Percentiles rank a stretch among this genome's conserved stretches.
These are phyloP conservation scores for Kentomonas sorsogonicus DNA, from an alignment of 208 protist genomes.

Conservation along the genomic window DNA sequence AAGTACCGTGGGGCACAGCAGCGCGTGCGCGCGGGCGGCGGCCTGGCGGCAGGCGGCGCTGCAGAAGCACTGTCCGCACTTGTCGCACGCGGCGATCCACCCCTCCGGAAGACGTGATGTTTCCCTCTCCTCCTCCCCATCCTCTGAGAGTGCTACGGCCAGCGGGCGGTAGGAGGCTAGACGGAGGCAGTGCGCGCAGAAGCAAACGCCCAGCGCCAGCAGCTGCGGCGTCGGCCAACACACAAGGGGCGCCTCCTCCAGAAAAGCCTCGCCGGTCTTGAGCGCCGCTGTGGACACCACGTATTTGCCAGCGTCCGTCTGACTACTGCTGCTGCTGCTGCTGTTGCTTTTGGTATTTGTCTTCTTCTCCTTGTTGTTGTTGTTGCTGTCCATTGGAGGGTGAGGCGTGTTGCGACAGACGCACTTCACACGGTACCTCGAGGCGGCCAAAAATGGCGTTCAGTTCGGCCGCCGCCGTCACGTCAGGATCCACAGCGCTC, in stretches of 20 bases:
- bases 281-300: slow-evolving; percentile 43
- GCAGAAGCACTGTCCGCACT: slow-evolving; percentile 61
- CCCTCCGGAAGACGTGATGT: slow-evolving; percentile 2
- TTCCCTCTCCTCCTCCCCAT: background rate
- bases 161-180: slow-evolving; percentile 11
- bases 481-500: slow-evolving; percentile 30
- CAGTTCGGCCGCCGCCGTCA: slow-evolving; percentile 39
- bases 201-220: slow-evolving; percentile 29
- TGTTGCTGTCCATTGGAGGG: slow-evolving; percentile 10
- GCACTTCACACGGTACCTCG: slow-evolving; percentile 48
- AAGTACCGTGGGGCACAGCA: slow-evolving; percentile 60
- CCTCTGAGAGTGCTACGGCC: background rate
- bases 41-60: slow-evolving; percentile 33
- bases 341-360: too few species aligned
- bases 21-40: slow-evolving; percentile 24
- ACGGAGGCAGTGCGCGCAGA: slow-evolving; percentile 74
- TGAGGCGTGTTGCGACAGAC: too few species aligned
- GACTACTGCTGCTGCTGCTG: too few species aligned
- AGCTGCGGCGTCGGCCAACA: slow-evolving; percentile 54
- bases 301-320: slow-evolving; percentile 56
- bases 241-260: slow-evolving; percentile 72
- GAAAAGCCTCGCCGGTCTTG: slow-evolving; percentile 27
- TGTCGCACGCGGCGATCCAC: slow-evolving; percentile 26
- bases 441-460: slow-evolving; percentile 52
- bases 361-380: too few species aligned